A percentile compares a stretch with the other conserved stretches of the same genome.
Evolutionary conservation across 768 basidiomycete genomes (phyloP).

Genomic region (Boletus edulis): DNA sequence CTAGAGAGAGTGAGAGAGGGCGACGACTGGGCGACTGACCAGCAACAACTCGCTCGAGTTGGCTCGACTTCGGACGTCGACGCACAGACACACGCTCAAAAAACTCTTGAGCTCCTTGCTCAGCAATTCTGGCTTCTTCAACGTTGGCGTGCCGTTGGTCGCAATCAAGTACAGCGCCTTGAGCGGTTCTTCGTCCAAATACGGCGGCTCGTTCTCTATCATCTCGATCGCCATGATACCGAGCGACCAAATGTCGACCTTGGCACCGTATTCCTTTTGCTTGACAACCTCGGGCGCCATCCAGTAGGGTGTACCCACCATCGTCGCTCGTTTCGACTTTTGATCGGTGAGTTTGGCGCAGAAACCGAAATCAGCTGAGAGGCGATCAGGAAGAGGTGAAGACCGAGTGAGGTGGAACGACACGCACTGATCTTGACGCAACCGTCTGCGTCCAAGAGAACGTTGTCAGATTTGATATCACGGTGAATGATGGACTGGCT

Average conservation of each 20-base stretch:
- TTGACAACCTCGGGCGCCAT: slow-evolving; percentile 99
- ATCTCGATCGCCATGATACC: slow-evolving; percentile 99
- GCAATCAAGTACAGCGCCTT: slow-evolving; percentile 95
- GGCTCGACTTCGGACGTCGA: slow-evolving; percentile 91
- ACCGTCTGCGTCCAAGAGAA: slow-evolving; percentile 88
- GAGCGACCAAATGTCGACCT: slow-evolving; percentile 95
- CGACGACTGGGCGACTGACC: slow-evolving; percentile 42
- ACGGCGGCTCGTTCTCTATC: slow-evolving; percentile 97
- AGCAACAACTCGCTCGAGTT: slow-evolving; percentile 84
- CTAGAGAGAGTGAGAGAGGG: neutral
- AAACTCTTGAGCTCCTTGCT: slow-evolving; percentile 94
- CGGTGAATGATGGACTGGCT: slow-evolving; percentile 94
- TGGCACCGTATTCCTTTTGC: slow-evolving; percentile 95
- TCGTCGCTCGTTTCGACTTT: slow-evolving; percentile 96
- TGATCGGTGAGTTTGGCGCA: slow-evolving; percentile 95
- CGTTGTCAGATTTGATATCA: slow-evolving; percentile 96
- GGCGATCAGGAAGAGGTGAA: slow-evolving; percentile 3
- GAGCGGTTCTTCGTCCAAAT: slow-evolving; percentile 91
- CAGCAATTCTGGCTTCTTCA: slow-evolving; percentile 93
- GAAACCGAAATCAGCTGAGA: slow-evolving; percentile 91
- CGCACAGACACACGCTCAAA: slow-evolving; percentile 96
- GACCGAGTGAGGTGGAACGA: neutral
- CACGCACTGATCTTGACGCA: slow-evolving; percentile 95
- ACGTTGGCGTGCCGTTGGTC: slow-evolving; percentile 96
- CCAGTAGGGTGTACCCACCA: slow-evolving; percentile 98